Conservation (phyloP, 2,329 filamentous ascomycete genomes). For the Penicillium sp. region DNA sequence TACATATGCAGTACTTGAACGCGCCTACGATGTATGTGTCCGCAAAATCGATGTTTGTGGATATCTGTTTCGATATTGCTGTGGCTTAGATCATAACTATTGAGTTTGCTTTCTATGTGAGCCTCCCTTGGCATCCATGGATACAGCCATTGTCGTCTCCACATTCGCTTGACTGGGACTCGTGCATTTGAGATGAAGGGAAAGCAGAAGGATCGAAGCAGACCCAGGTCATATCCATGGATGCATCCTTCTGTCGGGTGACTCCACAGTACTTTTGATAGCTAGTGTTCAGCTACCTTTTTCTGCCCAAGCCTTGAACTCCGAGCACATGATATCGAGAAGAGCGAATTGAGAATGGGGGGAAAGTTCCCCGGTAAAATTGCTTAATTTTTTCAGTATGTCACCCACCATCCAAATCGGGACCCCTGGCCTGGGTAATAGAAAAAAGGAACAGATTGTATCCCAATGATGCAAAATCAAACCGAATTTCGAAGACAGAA, state of each 20-base stretch:
- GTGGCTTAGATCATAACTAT: not conserved
- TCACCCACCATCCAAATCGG: conserved; percentile 13
- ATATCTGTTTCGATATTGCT: not conserved
- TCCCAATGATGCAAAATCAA: conserved; percentile 24
- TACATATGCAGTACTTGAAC: too few species aligned
- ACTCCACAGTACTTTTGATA: not conserved
- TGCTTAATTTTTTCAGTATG: conserved; percentile 19
- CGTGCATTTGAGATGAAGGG: not conserved
- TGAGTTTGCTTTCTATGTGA: not conserved
- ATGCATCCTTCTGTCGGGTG: not conserved
- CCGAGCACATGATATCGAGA: not conserved
- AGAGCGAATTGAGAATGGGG: conserved; percentile 7
- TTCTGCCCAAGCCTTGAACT: not conserved
- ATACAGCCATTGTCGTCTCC: not conserved
- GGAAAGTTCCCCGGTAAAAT: conserved; percentile 9
- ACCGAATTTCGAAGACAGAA: conserved; percentile 21
- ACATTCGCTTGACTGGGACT: not conserved
- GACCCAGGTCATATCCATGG: not conserved
- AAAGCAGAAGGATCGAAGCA: not conserved
- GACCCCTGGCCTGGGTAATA: conserved; percentile 28
- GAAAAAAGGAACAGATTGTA: conserved; percentile 26
- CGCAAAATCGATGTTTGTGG: not conserved
- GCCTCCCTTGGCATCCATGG: not conserved
- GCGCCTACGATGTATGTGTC: not conserved
- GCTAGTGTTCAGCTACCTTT: not conserved